These are phyloP conservation scores for Umbelopsis isabellina DNA, from an alignment of 192 early-diverging fungal genomes.

Conservation along the genomic window DNA sequence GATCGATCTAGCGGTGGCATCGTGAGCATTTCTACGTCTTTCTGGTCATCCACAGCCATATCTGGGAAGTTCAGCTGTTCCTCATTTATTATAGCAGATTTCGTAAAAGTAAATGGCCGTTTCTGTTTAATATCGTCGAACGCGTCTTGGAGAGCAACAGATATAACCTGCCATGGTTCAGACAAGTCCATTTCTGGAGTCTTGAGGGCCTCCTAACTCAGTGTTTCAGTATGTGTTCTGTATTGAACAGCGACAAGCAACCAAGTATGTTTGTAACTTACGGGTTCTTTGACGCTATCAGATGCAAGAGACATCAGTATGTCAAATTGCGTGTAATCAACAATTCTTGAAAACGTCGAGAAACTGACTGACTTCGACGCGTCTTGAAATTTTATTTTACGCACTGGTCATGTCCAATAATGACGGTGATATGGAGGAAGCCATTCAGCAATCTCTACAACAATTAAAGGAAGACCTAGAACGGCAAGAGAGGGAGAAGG, in stretches of 20 bases:
- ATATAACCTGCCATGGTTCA: neutral
- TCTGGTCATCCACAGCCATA: too few relatives aligned
- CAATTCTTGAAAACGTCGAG: too few relatives aligned
- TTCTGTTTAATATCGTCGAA: neutral
- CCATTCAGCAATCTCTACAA: constrained; percentile 30
- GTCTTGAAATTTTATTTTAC: neutral
- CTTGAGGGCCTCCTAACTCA: too few relatives aligned
- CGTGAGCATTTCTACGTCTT: too few relatives aligned
- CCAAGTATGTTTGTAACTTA: too few relatives aligned
- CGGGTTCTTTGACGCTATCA: too few relatives aligned
- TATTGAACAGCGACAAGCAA: too few relatives aligned
- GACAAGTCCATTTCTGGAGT: neutral
- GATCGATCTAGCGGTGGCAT: too few relatives aligned
- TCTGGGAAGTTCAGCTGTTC: too few relatives aligned
- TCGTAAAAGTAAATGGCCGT: neutral
- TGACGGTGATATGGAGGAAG: constrained; percentile 23
- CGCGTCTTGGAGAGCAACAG: neutral
- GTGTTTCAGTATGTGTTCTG: too few relatives aligned
- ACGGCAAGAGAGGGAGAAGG: constrained; percentile 25
- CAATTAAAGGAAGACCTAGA: neutral
- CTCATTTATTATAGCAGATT: neutral
- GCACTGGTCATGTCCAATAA: neutral
- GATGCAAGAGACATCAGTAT: too few relatives aligned
- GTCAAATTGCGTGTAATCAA: too few relatives aligned
- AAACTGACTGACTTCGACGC: neutral